Evolutionary conservation across 257 asterid genomes (phyloP), one percentile per base, ranked within the genome.

Genomic region (Nicotiana obtusifolia): DNA sequence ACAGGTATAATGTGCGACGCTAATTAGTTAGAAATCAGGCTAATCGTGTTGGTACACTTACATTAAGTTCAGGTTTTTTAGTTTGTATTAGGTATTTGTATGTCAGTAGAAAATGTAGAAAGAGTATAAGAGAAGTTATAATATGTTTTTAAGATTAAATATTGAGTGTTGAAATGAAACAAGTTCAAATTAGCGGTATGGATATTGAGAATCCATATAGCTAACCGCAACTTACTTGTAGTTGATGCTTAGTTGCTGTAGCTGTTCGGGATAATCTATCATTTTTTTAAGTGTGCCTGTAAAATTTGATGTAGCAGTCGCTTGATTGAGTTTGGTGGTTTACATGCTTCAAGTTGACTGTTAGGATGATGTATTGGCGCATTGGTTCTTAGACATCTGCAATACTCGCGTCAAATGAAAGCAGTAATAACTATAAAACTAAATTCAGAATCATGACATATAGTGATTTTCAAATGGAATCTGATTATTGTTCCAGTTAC

Each of bases 1-100:
- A 81, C 64, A 83, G 94, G 99, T 94, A 88, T 81, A 94, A 7
- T 15, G 5, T 35, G 49, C 4, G 4, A 4, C 44, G 8, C 17
- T 66, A 17, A 3, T 33, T 30, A 30, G 33, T 30, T 30, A 30
- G 33, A 30, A 4, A 41, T n/a, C 15, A 5, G 78, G 8, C 57
- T 69, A 69, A 54, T 69, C 77, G 49, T 52, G 78, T 47, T 24
- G 37, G 41, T 15, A 3, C 44, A 16, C 5, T 64, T 64, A 14
- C 10, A 64, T 24, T 28, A 57, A 7, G n/a, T 57, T 57, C 11
- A 19, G 26, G 3, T 17, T 19, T 57, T 57, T 57, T 14, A 20
- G 65, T 9, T 20, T 60, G 31, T 61, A 10, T 16, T 31, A 31
- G 75, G 2, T 20, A 4, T 75, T 30, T 75, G 7, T 24, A 6